Evolutionary conservation across 2,329 filamentous ascomycete species (phyloP), one percentile per base, ranked within the genome.

Genomic region (Xylariaceae sp.): DNA sequence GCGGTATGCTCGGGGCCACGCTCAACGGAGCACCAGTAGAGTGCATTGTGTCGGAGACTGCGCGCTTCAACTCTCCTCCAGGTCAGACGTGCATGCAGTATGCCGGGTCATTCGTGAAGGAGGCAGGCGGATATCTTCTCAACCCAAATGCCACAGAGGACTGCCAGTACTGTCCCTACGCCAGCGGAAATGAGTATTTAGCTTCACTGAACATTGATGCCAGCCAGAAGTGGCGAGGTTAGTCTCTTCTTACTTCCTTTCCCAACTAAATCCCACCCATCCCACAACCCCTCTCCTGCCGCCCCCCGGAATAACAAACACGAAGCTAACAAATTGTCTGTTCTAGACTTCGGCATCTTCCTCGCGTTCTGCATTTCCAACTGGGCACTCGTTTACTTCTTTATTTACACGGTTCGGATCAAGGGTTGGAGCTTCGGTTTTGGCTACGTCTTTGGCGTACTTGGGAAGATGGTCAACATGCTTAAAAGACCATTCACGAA

Each of bases 361-460:
- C 55, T 87, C 7, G 80, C 78, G 2, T 90, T 88, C 61, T 80
- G 79, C 42, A 67, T 85, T 12, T 82, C 78, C 40, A 89, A 88
- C 59, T 88, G 82, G 81, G 67, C 75, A 33, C 64, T 89, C 43
- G 83, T 88, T 1, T 87, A 86, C 62, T 87, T 88, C 66, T 88
- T 90, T 60, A 81, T 89, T 45, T 90, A 85, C 66, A 84, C 80
- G 3, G 82, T 88, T 6, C 74, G 86, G 16, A 78, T 89, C 44
- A 76, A 75, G 52, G 77, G 82, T 6, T 89, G 84, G 83, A 77
- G 67, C 19, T 89, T 89, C 64, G 86, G 85, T 0, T 72, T 88
- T 47, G 79, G 79, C 0, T 67, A 66, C 35, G 21, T 86, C 3
- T 83, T 82, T 60, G 50, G 56, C 6, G 40, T 44, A 7, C 36